These are phyloP conservation scores for Aspergillus sp. DNA, from an alignment of 2,329 filamentous ascomycete genomes.

Conservation along the genomic window DNA sequence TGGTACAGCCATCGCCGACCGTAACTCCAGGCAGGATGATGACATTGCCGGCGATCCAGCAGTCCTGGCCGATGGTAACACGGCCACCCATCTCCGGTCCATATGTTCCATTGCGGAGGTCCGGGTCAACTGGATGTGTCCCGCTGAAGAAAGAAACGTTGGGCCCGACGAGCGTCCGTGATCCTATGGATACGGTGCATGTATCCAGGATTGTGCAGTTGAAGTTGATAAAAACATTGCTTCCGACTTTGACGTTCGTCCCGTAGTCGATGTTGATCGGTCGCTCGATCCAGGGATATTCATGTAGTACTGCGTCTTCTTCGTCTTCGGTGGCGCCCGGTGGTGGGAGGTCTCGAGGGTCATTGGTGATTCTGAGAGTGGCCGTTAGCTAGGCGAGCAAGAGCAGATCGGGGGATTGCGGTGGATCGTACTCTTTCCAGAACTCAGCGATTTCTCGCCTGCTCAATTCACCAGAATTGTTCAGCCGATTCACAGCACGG, in stretches of 20 bases:
- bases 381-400: not conserved
- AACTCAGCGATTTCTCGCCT: not conserved
- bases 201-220: conserved; percentile 75
- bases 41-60: conserved; percentile 52
- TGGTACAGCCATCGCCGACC: conserved; percentile 43
- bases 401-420: no score
- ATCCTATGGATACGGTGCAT: conserved; percentile 60
- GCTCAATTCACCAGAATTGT: not conserved
- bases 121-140: conserved; percentile 72
- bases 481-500: conserved; percentile 60
- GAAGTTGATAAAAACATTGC: conserved; percentile 71
- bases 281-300: conserved; percentile 43
- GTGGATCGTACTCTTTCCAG: not conserved
- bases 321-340: conserved; percentile 9
- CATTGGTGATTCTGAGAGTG: not conserved
- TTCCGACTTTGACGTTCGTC: conserved; percentile 68
- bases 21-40: conserved; percentile 45
- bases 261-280: conserved; percentile 76
- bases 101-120: conserved; percentile 67
- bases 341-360: not conserved
- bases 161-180: conserved; percentile 72
- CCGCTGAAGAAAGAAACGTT: conserved; percentile 73
- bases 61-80: conserved; percentile 50
- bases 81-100: conserved; percentile 56
- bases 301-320: conserved; percentile 15